Evolutionary conservation across 305 asterid genomes (phyloP).

Genomic region (Solanum aculeatissimum): DNA sequence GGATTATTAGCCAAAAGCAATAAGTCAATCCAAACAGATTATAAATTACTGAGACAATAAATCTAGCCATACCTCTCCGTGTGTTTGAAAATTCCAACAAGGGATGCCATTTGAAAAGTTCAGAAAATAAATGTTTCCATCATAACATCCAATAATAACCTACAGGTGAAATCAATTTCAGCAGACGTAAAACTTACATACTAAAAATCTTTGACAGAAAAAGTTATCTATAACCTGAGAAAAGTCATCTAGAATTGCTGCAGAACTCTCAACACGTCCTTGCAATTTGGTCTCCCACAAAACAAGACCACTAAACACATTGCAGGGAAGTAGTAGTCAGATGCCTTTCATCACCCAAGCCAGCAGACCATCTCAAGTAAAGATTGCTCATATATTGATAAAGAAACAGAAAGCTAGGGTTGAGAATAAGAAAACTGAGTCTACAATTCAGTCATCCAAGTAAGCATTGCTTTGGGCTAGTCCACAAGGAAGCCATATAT

Average conservation of each 20-base stretch:
- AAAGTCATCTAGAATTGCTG: constrained; percentile 63
- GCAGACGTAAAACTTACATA: neutral
- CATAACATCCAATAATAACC: constrained; percentile 91
- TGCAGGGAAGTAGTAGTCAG: neutral
- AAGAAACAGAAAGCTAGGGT: neutral
- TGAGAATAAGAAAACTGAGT: too few species aligned
- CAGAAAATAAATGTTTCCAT: constrained; percentile 71
- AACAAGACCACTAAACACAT: constrained; percentile 53
- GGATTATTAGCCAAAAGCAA: too few species aligned
- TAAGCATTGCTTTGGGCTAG: neutral
- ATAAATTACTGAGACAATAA: neutral
- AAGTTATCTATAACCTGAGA: constrained; percentile 54
- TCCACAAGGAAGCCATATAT: neutral
- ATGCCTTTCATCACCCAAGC: neutral
- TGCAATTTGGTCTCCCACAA: constrained; percentile 67
- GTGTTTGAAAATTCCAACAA: constrained; percentile 67
- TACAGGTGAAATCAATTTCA: constrained; percentile 19
- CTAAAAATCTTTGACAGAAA: neutral
- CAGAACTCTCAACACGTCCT: constrained; percentile 87
- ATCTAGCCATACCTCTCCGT: constrained; percentile 57
- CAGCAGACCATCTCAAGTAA: neutral
- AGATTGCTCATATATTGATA: neutral
- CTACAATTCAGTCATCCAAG: too few species aligned
- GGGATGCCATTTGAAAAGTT: constrained; percentile 52
- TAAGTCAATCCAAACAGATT: too few species aligned